Evolutionary conservation across 1,284 basidiomycete species (phyloP).

Genomic region (Volvariella surrecta): DNA sequence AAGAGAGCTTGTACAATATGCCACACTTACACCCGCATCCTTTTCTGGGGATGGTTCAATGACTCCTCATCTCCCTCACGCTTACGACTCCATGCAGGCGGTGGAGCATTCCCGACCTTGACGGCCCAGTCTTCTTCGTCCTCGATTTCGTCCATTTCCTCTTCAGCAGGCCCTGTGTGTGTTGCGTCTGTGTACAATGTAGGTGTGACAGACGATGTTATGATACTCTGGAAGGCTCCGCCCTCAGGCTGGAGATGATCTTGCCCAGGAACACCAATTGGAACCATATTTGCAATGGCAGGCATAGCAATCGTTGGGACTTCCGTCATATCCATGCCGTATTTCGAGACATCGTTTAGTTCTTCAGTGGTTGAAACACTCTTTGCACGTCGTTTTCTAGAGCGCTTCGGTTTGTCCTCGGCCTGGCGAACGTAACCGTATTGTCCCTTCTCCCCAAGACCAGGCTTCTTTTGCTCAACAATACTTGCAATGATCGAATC

Average conservation of each 20-base stretch:
- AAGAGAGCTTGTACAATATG: slow-evolving; percentile 17
- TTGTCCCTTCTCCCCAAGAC: slow-evolving; percentile 63
- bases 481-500: slow-evolving; percentile 54
- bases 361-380: slow-evolving; percentile 16
- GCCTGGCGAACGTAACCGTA: slow-evolving; percentile 68
- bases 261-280: slow-evolving; percentile 1
- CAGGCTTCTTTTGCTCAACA: slow-evolving; percentile 58
- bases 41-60: slow-evolving; percentile 15
- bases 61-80: slow-evolving; percentile 36
- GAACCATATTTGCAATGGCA: neutral
- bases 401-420: slow-evolving; percentile 54
- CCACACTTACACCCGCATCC: neutral
- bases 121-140: slow-evolving; percentile 57
- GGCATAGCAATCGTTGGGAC: slow-evolving; percentile 1
- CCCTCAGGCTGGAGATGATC: slow-evolving; percentile 6
- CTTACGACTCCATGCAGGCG: slow-evolving; percentile 57
- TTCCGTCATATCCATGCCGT: neutral
- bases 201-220: neutral
- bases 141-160: slow-evolving; percentile 53
- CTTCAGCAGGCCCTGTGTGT: slow-evolving; percentile 24
- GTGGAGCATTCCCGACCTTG: slow-evolving; percentile 48
- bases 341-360: slow-evolving; percentile 12
- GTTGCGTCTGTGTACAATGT: slow-evolving; percentile 3
- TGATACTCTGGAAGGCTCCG: slow-evolving; percentile 2
- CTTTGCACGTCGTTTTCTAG: slow-evolving; percentile 33